Evolutionary conservation across 169 alveolate genomes (phyloP).

Genomic region (Plasmodium falciparum): DNA sequence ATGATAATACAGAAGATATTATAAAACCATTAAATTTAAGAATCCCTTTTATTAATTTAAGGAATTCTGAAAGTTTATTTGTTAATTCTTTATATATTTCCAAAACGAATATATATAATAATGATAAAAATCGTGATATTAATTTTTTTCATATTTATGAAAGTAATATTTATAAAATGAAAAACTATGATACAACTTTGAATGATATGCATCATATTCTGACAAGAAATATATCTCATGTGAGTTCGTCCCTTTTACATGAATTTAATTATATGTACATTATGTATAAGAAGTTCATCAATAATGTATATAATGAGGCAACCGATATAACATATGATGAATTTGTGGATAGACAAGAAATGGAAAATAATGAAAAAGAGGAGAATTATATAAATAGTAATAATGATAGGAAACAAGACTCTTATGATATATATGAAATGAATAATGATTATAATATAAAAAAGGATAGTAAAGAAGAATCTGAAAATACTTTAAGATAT

Average conservation of each 20-base stretch:
- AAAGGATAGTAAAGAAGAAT: neutral
- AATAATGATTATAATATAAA: neutral
- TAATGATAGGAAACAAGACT: neutral
- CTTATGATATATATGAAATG: neutral
- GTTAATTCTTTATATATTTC: constrained; percentile 22
- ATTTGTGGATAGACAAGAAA: too few species aligned
- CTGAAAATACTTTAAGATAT: neutral
- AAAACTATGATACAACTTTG: constrained; percentile 36
- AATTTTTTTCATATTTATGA: constrained; percentile 24
- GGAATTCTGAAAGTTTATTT: constrained; percentile 39
- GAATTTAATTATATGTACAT: constrained; percentile 30
- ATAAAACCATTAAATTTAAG: constrained; percentile 41
- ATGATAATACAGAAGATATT: constrained; percentile 11
- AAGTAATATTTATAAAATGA: constrained; percentile 30
- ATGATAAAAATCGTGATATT: constrained; percentile 2
- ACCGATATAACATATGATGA: neutral
- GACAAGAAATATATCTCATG: constrained; percentile 14
- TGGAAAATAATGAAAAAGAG: neutral
- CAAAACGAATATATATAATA: constrained; percentile 48
- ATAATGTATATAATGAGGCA: constrained; percentile 9
- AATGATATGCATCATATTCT: constrained; percentile 27
- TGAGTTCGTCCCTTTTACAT: neutral
- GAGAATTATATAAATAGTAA: neutral
- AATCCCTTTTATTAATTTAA: constrained; percentile 29
- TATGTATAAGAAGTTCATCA: constrained; percentile 32